Percentiles rank a stretch among this genome's conserved stretches.
These are phyloP conservation scores for Starmerella bombicola DNA, from an alignment of 805 yeast genomes.

Conservation along the genomic window DNA sequence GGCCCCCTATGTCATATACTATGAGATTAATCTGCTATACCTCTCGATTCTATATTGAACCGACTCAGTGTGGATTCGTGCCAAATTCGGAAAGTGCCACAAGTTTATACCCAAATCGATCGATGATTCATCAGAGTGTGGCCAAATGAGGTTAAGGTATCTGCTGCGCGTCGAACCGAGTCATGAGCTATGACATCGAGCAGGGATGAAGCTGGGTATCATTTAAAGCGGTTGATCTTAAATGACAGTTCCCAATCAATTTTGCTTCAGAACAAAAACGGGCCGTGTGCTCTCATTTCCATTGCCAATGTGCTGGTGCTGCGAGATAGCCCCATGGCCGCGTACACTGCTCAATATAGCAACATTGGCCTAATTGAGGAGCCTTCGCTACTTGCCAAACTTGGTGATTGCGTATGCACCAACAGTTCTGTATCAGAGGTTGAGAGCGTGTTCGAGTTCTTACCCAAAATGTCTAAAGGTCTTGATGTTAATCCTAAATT, in stretches of 20 bases:
- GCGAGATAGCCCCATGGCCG: constrained; percentile 28
- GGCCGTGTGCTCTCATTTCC: constrained; percentile 81
- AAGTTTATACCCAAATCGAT: not conserved
- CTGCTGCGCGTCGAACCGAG: too few species aligned
- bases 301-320: constrained; percentile 57
- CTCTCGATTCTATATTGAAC: not conserved
- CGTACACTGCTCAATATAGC: not conserved
- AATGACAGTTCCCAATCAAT: constrained; percentile 30
- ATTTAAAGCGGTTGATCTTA: too few species aligned
- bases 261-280: constrained; percentile 65
- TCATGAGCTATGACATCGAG: too few species aligned
- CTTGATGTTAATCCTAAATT: constrained; percentile 61
- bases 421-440: constrained; percentile 27
- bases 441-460: constrained; percentile 30
- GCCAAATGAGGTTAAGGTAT: too few species aligned
- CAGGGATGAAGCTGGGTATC: too few species aligned
- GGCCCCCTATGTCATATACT: too few species aligned
- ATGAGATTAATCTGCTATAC: not conserved
- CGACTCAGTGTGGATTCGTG: not conserved
- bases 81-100: not conserved
- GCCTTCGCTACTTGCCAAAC: constrained; percentile 1
- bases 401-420: constrained; percentile 16
- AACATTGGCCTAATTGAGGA: not conserved
- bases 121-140: too few species aligned
- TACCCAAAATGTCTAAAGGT: constrained; percentile 61